Evolutionary conservation across 805 yeast species (phyloP), one percentile per base, ranked within the genome.

Genomic region (Candida fluviatilis): DNA sequence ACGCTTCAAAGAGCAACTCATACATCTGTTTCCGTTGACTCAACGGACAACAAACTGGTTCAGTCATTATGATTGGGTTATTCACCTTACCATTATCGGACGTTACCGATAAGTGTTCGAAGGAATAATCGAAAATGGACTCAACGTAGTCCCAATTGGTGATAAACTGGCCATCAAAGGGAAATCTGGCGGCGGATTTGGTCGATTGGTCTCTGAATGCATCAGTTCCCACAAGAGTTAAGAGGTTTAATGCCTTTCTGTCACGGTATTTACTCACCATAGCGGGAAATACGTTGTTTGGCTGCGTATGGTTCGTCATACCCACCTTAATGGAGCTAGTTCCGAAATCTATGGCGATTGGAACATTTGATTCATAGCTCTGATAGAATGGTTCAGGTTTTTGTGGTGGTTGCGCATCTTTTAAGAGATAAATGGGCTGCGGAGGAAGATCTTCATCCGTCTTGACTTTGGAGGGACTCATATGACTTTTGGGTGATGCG

Each of bases 131-230:
- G 35, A 93, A 56, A 37, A 91, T 75, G 41, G 72, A 75, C 56
- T 93, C 99, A 2, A 83, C 74, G 41, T 82, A 76, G 40, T 93
- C 98, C 98, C 98, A 95, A 57, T 90, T 95, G 18, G 95, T 82
- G 25, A 93, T 69, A 48, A 88, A 65, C 4, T 86, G 76, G 0
- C 95, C 96, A 58, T 93, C 99, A 54, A 76, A 91, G 0, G 97
- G 96, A 4, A 86, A 69, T 50, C 77, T 80, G 24, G 86, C 75
- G 38, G 82, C 81, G 13, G 85, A 71, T 45, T 81, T 75, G 33
- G 84, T 74, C 2, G 83, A 63, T 6, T 81, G 73, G 50, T 90
- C 98, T 21, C 84, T 54, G 52, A 71, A 78, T 14, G 80, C 77
- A 57, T 91, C 98, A 50, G 84, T 78, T 2, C 99, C 99, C 2